A percentile compares a stretch with the other conserved stretches of the same genome.
Evolutionary conservation across 2,329 filamentous ascomycete genomes (phyloP).

Genomic region (Cladophialophora chaetospira): DNA sequence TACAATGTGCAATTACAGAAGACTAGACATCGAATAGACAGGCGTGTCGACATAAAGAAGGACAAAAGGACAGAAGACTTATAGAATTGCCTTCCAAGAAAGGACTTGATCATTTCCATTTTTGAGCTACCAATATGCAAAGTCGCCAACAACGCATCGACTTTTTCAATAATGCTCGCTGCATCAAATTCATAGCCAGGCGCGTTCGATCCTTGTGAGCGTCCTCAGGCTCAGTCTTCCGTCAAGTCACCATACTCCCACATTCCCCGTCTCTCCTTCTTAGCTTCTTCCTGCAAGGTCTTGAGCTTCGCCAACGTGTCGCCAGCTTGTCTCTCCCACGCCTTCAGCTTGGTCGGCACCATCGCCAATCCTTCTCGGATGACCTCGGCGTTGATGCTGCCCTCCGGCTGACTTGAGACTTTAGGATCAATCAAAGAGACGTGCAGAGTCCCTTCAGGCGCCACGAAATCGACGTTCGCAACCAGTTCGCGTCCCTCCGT

Average conservation of each 20-base stretch:
- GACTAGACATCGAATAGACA: too few relatives aligned
- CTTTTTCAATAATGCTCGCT: neutral
- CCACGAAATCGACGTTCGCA: constrained; percentile 85
- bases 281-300: constrained; percentile 75
- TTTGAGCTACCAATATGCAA: neutral
- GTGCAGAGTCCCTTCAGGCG: constrained; percentile 77
- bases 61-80: too few relatives aligned
- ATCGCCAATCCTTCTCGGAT: constrained; percentile 82
- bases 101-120: neutral
- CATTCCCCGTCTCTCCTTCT: constrained; percentile 78
- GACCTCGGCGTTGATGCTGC: constrained; percentile 88
- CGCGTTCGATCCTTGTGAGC: neutral
- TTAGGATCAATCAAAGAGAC: constrained; percentile 85
- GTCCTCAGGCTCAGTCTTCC: constrained; percentile 64
- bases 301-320: constrained; percentile 72
- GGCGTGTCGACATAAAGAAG: too few relatives aligned
- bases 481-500: constrained; percentile 78
- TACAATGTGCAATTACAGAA: too few relatives aligned
- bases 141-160: neutral
- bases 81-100: too few relatives aligned
- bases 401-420: constrained; percentile 61
- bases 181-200: neutral
- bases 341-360: constrained; percentile 88
- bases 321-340: constrained; percentile 79
- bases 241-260: constrained; percentile 99